These are phyloP conservation scores for Colletotrichum lentis DNA, from an alignment of 2,329 filamentous ascomycete genomes.

Conservation along the genomic window DNA sequence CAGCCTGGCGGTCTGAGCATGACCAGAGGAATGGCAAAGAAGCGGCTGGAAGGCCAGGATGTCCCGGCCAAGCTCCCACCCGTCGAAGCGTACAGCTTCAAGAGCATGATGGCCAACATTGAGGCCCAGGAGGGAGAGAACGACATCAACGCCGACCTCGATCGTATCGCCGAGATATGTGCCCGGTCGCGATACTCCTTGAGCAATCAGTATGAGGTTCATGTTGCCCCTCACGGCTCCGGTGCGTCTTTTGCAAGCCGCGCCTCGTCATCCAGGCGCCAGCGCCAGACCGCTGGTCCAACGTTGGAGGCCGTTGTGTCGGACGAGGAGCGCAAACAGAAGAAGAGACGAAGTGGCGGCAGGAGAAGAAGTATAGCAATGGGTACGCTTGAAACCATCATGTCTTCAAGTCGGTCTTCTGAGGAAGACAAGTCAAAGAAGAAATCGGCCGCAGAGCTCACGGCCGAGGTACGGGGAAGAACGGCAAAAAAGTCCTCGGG, in stretches of 20 bases:
- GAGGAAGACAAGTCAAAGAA: slow-evolving; percentile 69
- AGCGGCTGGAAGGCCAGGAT: slow-evolving; percentile 43
- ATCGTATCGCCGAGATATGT: slow-evolving; percentile 73
- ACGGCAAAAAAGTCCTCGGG: slow-evolving; percentile 49
- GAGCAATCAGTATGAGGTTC: slow-evolving; percentile 73
- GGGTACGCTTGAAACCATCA: slow-evolving; percentile 71
- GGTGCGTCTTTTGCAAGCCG: slow-evolving; percentile 57
- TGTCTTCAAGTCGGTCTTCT: slow-evolving; percentile 71
- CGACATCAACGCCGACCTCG: slow-evolving; percentile 66
- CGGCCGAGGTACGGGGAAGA: slow-evolving; percentile 62
- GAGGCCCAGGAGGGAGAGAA: slow-evolving; percentile 53
- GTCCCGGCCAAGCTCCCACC: slow-evolving; percentile 62
- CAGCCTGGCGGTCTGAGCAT: slow-evolving; percentile 56
- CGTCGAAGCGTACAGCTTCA: slow-evolving; percentile 70
- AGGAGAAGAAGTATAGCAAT: slow-evolving; percentile 64
- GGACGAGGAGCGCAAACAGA: slow-evolving; percentile 61
- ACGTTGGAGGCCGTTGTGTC: slow-evolving; percentile 66
- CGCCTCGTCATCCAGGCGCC: slow-evolving; percentile 42
- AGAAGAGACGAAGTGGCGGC: slow-evolving; percentile 52
- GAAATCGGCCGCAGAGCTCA: slow-evolving; percentile 65
- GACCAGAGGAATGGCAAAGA: slow-evolving; percentile 54
- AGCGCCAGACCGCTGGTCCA: slow-evolving; percentile 54
- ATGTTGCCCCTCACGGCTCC: slow-evolving; percentile 68
- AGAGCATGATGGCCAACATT: slow-evolving; percentile 68
- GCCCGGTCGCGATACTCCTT: slow-evolving; percentile 70